Percentiles rank a stretch among this genome's conserved stretches.
These are phyloP conservation scores for Boehmeria nivea DNA, from an alignment of 306 rosid species.

Conservation along the genomic window DNA sequence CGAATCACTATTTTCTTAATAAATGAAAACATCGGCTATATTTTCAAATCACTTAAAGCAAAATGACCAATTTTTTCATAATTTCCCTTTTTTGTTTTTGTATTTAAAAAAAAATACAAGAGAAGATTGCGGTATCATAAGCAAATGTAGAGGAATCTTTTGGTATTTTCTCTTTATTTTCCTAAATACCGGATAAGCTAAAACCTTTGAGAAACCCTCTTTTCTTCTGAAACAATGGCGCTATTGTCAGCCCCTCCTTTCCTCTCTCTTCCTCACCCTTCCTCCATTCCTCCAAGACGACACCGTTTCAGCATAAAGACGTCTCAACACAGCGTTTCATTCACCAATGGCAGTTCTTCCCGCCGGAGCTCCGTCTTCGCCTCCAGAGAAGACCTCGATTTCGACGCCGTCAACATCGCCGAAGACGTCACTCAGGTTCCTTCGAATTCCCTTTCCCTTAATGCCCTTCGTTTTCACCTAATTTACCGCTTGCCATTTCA, in stretches of 20 bases:
- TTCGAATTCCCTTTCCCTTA: not conserved
- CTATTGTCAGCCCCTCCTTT: conserved; percentile 28
- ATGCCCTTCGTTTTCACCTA: not conserved
- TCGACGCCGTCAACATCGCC: conserved; percentile 80
- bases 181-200: not conserved
- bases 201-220: conserved; percentile 40
- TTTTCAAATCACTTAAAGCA: too few relatives aligned
- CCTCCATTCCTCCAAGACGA: conserved; percentile 12
- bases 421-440: conserved; percentile 88
- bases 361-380: conserved; percentile 19
- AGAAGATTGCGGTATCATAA: too few relatives aligned
- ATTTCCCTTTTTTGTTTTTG: too few relatives aligned
- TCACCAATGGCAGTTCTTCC: conserved; percentile 9
- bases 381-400: conserved; percentile 49
- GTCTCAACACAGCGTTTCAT: not conserved
- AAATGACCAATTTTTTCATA: too few relatives aligned
- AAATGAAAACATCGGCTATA: too few relatives aligned
- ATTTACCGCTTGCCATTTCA: too few relatives aligned
- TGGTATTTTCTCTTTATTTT: not conserved
- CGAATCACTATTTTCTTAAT: too few relatives aligned
- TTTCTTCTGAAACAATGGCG: conserved; percentile 3
- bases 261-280: conserved; percentile 27
- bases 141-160: too few relatives aligned
- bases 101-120: too few relatives aligned
- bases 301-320: conserved; percentile 17